Evolutionary conservation across 352 stramenopile species (phyloP), one percentile per base, ranked within the genome.

Genomic region (Thraustotheca clavata): DNA sequence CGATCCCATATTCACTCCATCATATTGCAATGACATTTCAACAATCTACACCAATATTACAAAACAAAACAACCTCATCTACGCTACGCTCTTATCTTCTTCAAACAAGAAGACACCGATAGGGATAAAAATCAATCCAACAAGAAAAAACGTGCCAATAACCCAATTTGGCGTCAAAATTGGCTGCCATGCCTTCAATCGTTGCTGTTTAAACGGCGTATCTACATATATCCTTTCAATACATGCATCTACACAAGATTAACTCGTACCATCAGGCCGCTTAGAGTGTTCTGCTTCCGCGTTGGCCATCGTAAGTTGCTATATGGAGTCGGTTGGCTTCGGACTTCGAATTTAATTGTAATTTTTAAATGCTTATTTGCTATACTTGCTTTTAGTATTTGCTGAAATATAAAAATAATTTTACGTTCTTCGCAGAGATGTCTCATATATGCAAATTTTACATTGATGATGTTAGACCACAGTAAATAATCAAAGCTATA

Each of bases 91-190:
- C 11, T 76, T 24, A 49, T 62, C 46, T 40, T 68, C 48, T 31
- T 54, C 34, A 60, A 61, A 60, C 22, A 88, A 41, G 22, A 65
- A 34, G 20, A 72, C 38, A 76, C 87, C 87, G 35, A 86, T 60
- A 12, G 80, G 81, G 59, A 97, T 72, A 67, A 95, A 89, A 57
- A 92, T 76, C 4, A 87, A 61, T 14, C 76, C 81, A 36, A 97
- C 75, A 29, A 89, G 59, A 29, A 95, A 60, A 66, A 94, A 94
- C 7, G 81, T 59, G 32, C 54, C 68, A 60, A 97, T 92, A 22
- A 96, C 81, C 74, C 75, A 95, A 34, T 62, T 73, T 27, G 91
- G 88, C 69, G 91, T 91, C 7, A 97, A 65, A 39, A 97, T 83
- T 18, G 91, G 91, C 73, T 94, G 79, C 86, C 89, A 96, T 31